Evolutionary conservation across 495 filamentous ascomycete genomes (phyloP), one percentile per base, ranked within the genome.

Genomic region (Amphirosellinia nigrospora): DNA sequence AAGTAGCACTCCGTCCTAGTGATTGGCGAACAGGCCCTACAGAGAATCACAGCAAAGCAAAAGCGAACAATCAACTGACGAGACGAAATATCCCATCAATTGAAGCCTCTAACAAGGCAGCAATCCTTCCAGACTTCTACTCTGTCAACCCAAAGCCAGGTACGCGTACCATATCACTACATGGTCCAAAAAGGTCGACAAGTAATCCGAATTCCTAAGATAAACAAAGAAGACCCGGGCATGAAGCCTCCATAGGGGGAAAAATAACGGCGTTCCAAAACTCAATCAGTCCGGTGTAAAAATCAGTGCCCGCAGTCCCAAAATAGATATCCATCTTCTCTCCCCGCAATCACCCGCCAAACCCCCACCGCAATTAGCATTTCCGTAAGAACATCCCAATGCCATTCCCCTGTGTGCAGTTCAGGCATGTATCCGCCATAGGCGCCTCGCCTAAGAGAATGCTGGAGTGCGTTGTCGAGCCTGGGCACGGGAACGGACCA

Each of bases 401-500:
- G 7, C 63, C 62, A 0, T 50, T 8, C 3, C 69, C 69, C 43
- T 71, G 61, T 21, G 43, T 2, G 19, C 69, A 71, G 34, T 71
- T 62, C 6, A 71, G 34, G 23, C 69, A 71, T 0, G 69, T 71
- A 36, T 71, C 69, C 4, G 69, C 61, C 69, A 71, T 38, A 2
- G 69, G 69, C 23, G 36, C 69, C 55, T 71, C 62, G 10, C 15
- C 7, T 16, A 71, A 13, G 32, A 71, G 36, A 3, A 71, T 50
- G 3, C 21, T n/a, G 7, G 62, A 48, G 19, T 21, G 50, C 0
- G 61, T 6, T 23, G 62, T 30, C 4, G 48, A 64, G 23, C 75
- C 73, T 1, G 75, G 75, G 34, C 75, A 77, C n/a, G 64, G 61
- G 28, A 77, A 77, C 11, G 15, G 7, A 0, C 10, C 73, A 32